Base-by-base conservation (phyloP, 1,139 yeast genomes). In the Scheffersomyces titani region DNA sequence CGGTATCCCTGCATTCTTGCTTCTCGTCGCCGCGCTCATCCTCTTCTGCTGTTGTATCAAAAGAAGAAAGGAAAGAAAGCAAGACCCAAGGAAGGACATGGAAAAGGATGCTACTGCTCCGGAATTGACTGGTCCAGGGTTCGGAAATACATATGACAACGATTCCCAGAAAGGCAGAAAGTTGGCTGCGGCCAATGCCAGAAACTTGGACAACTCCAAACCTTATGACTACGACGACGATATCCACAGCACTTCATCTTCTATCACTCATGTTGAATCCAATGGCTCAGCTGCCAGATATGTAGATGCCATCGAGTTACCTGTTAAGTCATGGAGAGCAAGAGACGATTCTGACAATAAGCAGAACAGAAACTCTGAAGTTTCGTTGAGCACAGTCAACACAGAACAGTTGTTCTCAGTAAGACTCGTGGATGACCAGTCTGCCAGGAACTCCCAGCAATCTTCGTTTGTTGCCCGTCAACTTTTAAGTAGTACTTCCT, bases 371-470 rank as follows among this genome's bases (percentile, higher is more conserved):
- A 64, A 84, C 52, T 89, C 96, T 19, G 79, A 85, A 58, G 84
- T 83, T 44, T 90, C 97, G 0, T 68, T 90, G 61, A 93, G 94
- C 45, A 92, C 97, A 0, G 94, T 92, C 30, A 88, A 94, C 52
- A 90, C 97, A 0, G 92, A 88, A 57, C 96, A 92, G 70, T 78
- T 92, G 51, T 82, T 92, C 66, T 89, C 92, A 9, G 92, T 94
- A 47, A 83, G 93, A 65, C 76, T 91, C 53, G 93, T 91, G 22
- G 89, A 87, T 21, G 89, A 86, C 63, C 75, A 76, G 52, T 63
- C 67, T 11, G 52, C 55, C 57, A 58, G 71, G 19, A 72, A 73
- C 49, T 83, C 78, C 51, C 63, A 62, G 51, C 68, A 59, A 50
- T 69, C 73, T 20, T 72, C 80, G 1, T 64, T 65, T 44, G 53